Conservation (phyloP, 1,139 yeast genomes). For the Magnusiomyces suaveolens region DNA sequence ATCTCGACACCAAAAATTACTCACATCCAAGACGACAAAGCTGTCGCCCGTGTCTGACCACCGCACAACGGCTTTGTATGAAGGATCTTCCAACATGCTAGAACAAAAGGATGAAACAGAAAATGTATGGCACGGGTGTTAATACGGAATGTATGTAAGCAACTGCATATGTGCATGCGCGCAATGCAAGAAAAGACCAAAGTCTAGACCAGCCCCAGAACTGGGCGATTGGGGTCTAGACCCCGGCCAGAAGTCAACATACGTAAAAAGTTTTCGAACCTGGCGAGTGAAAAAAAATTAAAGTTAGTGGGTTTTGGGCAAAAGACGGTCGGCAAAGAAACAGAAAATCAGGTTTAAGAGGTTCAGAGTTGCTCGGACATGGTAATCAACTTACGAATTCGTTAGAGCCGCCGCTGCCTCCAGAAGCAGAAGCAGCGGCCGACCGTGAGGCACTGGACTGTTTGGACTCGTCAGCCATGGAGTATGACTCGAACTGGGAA, state of each 20-base stretch:
- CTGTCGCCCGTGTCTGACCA: slow-evolving; percentile 82
- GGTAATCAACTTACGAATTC: slow-evolving; percentile 19
- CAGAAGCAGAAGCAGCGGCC: background rate
- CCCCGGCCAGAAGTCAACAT: slow-evolving; percentile 5
- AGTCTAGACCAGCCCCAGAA: background rate
- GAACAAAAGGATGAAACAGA: slow-evolving; percentile 40
- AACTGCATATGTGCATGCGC: background rate
- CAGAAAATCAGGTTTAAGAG: background rate
- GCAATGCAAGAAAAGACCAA: background rate
- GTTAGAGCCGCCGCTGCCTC: slow-evolving; percentile 13
- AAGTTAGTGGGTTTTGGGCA: slow-evolving; percentile 3
- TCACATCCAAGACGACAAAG: slow-evolving; percentile 67
- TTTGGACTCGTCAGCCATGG: no score
- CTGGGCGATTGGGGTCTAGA: background rate
- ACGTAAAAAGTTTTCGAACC: slow-evolving; percentile 23
- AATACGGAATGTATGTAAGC: background rate
- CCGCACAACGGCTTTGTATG: slow-evolving; percentile 59
- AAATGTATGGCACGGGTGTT: background rate
- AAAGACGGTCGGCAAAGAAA: background rate
- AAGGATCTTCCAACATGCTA: slow-evolving; percentile 76
- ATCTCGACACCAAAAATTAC: slow-evolving; percentile 7
- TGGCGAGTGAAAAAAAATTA: slow-evolving; percentile 1
- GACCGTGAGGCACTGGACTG: no score
- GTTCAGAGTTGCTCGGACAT: background rate
- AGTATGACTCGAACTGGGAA: no score